Conservation (phyloP, 176 grass and related monocot species). For the Saccharum officinarum region DNA sequence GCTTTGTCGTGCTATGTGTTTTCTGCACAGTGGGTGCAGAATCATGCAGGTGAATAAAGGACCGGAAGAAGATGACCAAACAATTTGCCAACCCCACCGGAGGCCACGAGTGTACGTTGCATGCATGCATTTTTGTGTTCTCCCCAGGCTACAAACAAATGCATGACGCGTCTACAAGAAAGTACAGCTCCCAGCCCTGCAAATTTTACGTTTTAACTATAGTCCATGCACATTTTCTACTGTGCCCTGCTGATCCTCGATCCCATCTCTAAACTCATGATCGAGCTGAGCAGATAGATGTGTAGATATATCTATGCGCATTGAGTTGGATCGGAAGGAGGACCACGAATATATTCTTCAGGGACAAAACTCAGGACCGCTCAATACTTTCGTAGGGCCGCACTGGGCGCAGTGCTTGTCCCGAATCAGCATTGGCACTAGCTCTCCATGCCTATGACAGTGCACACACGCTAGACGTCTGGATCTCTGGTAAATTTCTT, state of each 20-base stretch:
- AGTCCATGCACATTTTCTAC: not conserved
- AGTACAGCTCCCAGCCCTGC: slow-evolving; percentile 34
- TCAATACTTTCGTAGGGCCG: slow-evolving; percentile 10
- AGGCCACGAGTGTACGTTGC: not conserved
- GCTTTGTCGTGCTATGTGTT: not conserved
- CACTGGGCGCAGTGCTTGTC: slow-evolving; percentile 35
- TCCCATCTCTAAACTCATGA: not conserved
- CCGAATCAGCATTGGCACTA: slow-evolving; percentile 29
- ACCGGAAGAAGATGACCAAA: not conserved
- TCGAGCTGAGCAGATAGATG: not conserved
- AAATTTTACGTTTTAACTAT: slow-evolving; percentile 25
- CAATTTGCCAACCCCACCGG: not conserved
- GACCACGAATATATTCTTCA: slow-evolving; percentile 40
- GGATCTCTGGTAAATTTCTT: not conserved
- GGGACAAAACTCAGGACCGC: slow-evolving; percentile 23
- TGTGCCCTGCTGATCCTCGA: not conserved
- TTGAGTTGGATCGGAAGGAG: slow-evolving; percentile 4
- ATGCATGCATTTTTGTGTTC: not conserved
- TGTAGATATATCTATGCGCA: not conserved
- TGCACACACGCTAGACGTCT: too few relatives aligned
- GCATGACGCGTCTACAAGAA: not conserved
- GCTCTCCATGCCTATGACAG: not conserved
- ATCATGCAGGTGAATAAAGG: not conserved
- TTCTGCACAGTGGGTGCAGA: not conserved
- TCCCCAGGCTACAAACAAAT: not conserved